These are phyloP conservation scores for Cordyceps cicadae DNA, from an alignment of 2,329 filamentous ascomycete genomes.

Conservation along the genomic window DNA sequence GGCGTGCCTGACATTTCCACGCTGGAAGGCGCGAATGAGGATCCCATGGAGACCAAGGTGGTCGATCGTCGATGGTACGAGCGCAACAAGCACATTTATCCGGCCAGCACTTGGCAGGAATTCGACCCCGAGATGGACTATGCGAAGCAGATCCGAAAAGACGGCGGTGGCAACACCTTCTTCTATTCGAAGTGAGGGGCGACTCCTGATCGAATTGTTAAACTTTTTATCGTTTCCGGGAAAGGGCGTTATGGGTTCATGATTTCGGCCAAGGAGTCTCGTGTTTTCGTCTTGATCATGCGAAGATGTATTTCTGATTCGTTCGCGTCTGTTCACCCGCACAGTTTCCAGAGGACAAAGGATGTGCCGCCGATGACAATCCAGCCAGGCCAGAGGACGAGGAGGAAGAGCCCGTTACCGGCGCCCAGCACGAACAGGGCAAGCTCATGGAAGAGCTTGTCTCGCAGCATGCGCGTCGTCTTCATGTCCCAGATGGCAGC, in stretches of 20 bases:
- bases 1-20: conserved; percentile 40
- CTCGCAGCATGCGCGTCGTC: conserved; percentile 29
- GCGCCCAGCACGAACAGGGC: conserved; percentile 42
- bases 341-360: conserved; percentile 26
- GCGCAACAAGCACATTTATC: conserved; percentile 96
- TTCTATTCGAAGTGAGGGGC: conserved; percentile 56
- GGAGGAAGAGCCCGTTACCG: conserved; percentile 38
- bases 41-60: conserved; percentile 79
- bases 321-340: conserved; percentile 21
- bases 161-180: conserved; percentile 84
- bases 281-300: neutral
- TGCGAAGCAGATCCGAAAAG: conserved; percentile 65
- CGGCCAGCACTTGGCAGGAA: conserved; percentile 89
- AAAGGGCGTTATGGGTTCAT: neutral
- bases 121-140: conserved; percentile 90
- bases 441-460: conserved; percentile 44
- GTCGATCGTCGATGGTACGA: conserved; percentile 97
- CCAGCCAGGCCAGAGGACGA: conserved; percentile 53
- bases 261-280: neutral
- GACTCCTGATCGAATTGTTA: neutral
- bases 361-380: conserved; percentile 33
- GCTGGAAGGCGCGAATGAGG: conserved; percentile 64
- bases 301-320: neutral
- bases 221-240: neutral
- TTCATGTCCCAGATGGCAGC: conserved; percentile 31